phyloP scores from a whole-genome alignment of 352 stramenopile genomes.

The Blastocystis hominis region DNA sequence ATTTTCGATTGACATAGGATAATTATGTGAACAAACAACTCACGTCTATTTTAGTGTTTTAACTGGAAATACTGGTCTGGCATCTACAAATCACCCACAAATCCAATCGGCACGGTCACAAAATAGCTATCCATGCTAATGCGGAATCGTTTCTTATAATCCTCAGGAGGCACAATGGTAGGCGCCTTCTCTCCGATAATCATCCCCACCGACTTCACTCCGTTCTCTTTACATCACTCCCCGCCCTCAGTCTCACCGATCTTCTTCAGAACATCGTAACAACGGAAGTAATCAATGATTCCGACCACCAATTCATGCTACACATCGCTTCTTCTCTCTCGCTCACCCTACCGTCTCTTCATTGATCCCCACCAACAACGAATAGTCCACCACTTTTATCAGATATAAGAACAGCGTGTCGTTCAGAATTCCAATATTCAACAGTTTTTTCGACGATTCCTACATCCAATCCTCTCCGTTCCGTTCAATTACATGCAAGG shows the following conservation, averaged over 20 bases:
- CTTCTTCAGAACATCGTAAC: constrained; percentile 54
- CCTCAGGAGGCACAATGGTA: constrained; percentile 32
- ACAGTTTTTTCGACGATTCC: constrained; percentile 35
- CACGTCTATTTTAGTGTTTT: background rate
- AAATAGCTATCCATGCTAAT: constrained; percentile 56
- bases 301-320: constrained; percentile 54
- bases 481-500: background rate
- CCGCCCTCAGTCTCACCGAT: constrained; percentile 3
- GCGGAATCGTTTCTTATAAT: constrained; percentile 52
- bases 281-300: constrained; percentile 58
- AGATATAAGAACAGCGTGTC: constrained; percentile 44
- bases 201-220: constrained; percentile 43
- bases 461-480: background rate
- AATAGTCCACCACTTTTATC: constrained; percentile 58
- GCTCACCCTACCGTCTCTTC: constrained; percentile 2
- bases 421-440: constrained; percentile 50
- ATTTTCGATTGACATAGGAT: constrained; percentile 32
- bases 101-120: background rate
- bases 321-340: background rate
- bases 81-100: constrained; percentile 20
- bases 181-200: constrained; percentile 56
- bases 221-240: constrained; percentile 26
- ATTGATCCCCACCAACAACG: constrained; percentile 47
- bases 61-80: constrained; percentile 50
- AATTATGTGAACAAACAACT: background rate